Percentiles rank a stretch among this genome's conserved stretches.
Evolutionary conservation across 768 basidiomycete genomes (phyloP).

Genomic region (Lyophyllum shimeji): DNA sequence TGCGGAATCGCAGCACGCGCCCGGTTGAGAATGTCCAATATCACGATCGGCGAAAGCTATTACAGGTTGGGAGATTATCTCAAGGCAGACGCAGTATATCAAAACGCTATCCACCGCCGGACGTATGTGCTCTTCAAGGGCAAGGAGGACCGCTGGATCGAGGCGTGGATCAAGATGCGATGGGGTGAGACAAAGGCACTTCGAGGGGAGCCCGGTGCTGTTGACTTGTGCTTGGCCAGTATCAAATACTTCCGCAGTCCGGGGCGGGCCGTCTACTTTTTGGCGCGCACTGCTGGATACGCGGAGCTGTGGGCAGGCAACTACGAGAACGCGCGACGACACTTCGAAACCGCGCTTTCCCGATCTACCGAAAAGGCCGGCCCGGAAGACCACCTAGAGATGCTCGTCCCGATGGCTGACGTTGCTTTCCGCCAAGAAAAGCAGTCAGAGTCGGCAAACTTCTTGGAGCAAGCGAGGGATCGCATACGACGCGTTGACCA

Average conservation of each 20-base stretch:
- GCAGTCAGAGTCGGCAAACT: not conserved
- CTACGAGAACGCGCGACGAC: not conserved
- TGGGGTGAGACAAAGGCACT: not conserved
- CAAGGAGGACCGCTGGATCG: not conserved
- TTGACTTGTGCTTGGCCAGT: not conserved
- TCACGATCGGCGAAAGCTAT: not conserved
- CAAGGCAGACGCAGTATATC: not conserved
- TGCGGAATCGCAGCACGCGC: not conserved
- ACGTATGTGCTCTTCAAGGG: not conserved
- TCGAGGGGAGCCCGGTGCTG: not conserved
- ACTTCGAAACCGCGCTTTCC: not conserved
- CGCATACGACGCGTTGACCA: not conserved
- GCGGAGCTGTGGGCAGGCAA: conserved; percentile 1
- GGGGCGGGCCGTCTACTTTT: not conserved
- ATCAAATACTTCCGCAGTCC: not conserved
- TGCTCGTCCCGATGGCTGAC: conserved; percentile 2
- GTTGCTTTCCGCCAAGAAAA: conserved; percentile 2
- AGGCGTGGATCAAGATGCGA: not conserved
- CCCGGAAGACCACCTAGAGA: not conserved
- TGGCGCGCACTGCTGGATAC: not conserved
- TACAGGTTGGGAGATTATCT: not conserved
- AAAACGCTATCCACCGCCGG: not conserved
- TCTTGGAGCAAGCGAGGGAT: not conserved
- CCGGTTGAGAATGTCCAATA: not conserved
- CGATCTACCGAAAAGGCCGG: not conserved